Base-by-base conservation (phyloP, 352 stramenopile species). In the Phytopythium kandeliae region DNA sequence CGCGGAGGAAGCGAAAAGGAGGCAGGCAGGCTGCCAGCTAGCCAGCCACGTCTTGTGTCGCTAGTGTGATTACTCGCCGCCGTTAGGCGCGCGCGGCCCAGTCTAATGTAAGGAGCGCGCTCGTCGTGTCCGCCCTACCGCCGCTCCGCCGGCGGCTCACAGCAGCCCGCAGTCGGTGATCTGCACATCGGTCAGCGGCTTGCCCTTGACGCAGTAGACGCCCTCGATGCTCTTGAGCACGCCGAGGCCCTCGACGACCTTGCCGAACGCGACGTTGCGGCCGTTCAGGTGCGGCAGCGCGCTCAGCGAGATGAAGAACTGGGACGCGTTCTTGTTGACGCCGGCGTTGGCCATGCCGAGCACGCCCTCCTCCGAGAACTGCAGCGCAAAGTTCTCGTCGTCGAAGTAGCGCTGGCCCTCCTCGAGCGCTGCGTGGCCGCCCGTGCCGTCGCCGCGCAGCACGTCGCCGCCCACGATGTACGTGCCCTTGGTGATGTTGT, bases 301-400 rank as follows among this genome's bases (percentile, higher is more conserved):
- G 63, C 80, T 65, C 38, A 92, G 69, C 54, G 82, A 98, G 60
- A 99, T 99, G 71, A 99, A 99, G 71, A 99, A 99, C 78, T 99
- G 98, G 61, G 85, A 98, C 6, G 96, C 97, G 74, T 99, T 99
- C 42, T 98, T 99, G 75, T 98, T 95, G 47, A 85, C 73, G 30
- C 97, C 97, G 31, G 85, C 83, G 71, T 99, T 99, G 33, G 97
- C 97, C 97, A 99, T 99, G 58, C 83, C 83, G 47, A 94, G 56
- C 35, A 94, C 83, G 43, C 83, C 83, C 52, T 85, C 65, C 57
- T 94, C 80, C 35, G 80, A 80, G 55, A 91, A 94, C 66, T 89
- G 83, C 45, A 94, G 70, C 48, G 78, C 80, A 54, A 86, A 94
- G 63, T 94, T 94, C 67, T 94, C 83, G 57, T 94, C 83, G 43